These are phyloP conservation scores for Neofusicoccum kwambonambiense DNA, from an alignment of 2,329 filamentous ascomycete genomes.

Conservation along the genomic window DNA sequence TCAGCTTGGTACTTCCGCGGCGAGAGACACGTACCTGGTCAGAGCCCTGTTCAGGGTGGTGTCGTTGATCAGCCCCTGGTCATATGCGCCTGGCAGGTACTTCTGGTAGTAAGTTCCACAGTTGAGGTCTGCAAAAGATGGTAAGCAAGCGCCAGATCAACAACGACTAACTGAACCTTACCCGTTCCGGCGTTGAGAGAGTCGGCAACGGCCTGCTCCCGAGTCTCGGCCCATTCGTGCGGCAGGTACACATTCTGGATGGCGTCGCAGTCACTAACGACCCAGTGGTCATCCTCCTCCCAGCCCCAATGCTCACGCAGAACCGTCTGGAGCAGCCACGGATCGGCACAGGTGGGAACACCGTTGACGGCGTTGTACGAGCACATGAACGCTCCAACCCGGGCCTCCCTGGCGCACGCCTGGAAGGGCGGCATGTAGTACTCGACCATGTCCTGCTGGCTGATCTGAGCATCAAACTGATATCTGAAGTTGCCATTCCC, in stretches of 20 bases:
- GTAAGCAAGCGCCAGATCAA: neutral
- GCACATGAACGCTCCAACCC: slow-evolving; percentile 54
- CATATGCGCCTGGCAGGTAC: slow-evolving; percentile 45
- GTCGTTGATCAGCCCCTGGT: slow-evolving; percentile 44
- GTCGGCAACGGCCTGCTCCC: slow-evolving; percentile 48
- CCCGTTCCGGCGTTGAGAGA: slow-evolving; percentile 50
- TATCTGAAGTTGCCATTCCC: slow-evolving; percentile 35
- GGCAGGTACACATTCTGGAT: slow-evolving; percentile 59
- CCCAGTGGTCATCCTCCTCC: slow-evolving; percentile 59
- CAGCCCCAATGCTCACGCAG: slow-evolving; percentile 67
- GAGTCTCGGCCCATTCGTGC: slow-evolving; percentile 43
- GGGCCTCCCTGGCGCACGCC: slow-evolving; percentile 45
- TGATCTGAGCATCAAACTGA: slow-evolving; percentile 57
- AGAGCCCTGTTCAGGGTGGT: slow-evolving; percentile 51
- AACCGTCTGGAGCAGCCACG: slow-evolving; percentile 62
- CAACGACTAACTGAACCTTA: neutral
- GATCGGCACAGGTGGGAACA: slow-evolving; percentile 62
- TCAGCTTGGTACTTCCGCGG: neutral
- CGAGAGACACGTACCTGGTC: slow-evolving; percentile 38
- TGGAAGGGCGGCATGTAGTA: slow-evolving; percentile 69
- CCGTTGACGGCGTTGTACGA: slow-evolving; percentile 65
- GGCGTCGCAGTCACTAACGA: slow-evolving; percentile 66
- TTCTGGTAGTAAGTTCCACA: slow-evolving; percentile 52
- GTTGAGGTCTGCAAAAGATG: slow-evolving; percentile 43
- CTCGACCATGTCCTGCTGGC: slow-evolving; percentile 62